A percentile compares a stretch with the other conserved stretches of the same genome.
These are phyloP conservation scores for Apiospora phragmitis DNA, from an alignment of 2,329 filamentous ascomycete species.

Conservation along the genomic window DNA sequence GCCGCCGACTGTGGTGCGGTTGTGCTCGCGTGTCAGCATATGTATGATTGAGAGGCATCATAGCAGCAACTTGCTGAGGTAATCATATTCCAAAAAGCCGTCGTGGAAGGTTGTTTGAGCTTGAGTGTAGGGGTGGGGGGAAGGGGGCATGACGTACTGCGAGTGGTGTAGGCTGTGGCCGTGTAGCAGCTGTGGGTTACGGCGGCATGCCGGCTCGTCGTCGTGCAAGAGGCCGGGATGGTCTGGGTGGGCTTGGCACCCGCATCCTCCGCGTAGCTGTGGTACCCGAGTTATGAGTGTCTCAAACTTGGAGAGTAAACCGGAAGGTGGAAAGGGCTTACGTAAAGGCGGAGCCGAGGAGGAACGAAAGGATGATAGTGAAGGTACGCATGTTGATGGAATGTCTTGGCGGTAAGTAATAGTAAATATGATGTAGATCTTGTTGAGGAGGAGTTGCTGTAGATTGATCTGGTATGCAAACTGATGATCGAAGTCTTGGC, in stretches of 20 bases:
- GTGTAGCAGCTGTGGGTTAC: constrained; percentile 4
- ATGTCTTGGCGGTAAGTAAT: neutral
- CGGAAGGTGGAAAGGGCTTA: neutral
- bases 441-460: neutral
- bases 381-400: neutral
- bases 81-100: neutral
- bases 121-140: fast-evolving
- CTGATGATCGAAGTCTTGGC: neutral
- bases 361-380: neutral
- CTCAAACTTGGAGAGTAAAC: neutral
- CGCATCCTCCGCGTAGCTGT: neutral
- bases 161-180: neutral
- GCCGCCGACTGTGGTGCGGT: neutral
- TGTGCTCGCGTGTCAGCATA: neutral
- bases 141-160: neutral
- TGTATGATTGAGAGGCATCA: neutral
- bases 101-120: neutral
- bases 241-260: neutral
- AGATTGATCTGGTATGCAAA: neutral
- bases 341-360: neutral
- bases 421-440: neutral
- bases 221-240: neutral
- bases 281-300: neutral
- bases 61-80: neutral
- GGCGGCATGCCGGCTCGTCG: neutral